Evolutionary conservation across 2,329 filamentous ascomycete genomes (phyloP).

Genomic region (Zasmidium cellare): DNA sequence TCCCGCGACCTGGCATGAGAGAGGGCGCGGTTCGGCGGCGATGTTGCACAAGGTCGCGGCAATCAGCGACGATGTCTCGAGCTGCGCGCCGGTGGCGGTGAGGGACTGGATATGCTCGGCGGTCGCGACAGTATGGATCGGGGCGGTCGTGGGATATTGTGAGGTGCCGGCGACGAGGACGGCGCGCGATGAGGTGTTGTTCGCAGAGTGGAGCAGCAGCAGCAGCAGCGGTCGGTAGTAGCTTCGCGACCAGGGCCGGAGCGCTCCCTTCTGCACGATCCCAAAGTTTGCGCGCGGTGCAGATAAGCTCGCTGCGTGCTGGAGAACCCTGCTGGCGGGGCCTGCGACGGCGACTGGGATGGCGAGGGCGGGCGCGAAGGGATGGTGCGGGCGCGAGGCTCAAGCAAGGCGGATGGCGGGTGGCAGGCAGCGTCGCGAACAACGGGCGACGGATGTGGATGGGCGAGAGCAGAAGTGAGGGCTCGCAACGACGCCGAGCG

Average conservation of each 20-base stretch:
- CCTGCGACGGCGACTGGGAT: slow-evolving; percentile 5
- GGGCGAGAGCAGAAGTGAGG: background rate
- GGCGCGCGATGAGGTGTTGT: slow-evolving; percentile 16
- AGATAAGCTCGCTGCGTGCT: slow-evolving; percentile 19
- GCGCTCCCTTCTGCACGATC: slow-evolving; percentile 20
- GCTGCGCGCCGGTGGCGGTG: slow-evolving; percentile 31
- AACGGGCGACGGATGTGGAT: background rate
- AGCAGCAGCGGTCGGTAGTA: too few species aligned
- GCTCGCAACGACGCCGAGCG: background rate
- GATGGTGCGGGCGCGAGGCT: slow-evolving; percentile 12
- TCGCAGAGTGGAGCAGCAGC: slow-evolving; percentile 9
- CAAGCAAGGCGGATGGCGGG: slow-evolving; percentile 8
- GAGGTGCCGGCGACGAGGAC: slow-evolving; percentile 4
- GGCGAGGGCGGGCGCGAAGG: slow-evolving; percentile 10
- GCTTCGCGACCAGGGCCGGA: slow-evolving; percentile 21
- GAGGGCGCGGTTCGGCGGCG: slow-evolving; percentile 15
- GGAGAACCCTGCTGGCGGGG: slow-evolving; percentile 18
- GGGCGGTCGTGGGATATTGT: slow-evolving; percentile 3
- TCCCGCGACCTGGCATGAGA: slow-evolving; percentile 30
- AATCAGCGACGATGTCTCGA: slow-evolving; percentile 22
- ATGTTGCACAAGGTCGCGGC: slow-evolving; percentile 25
- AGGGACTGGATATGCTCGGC: slow-evolving; percentile 29
- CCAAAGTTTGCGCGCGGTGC: slow-evolving; percentile 15
- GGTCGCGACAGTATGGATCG: slow-evolving; percentile 21
- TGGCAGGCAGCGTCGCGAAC: background rate